A percentile compares a stretch with the other conserved stretches of the same genome.
Conservation (phyloP, 2,329 filamentous ascomycete species). For the Mycocentrospora acerina region DNA sequence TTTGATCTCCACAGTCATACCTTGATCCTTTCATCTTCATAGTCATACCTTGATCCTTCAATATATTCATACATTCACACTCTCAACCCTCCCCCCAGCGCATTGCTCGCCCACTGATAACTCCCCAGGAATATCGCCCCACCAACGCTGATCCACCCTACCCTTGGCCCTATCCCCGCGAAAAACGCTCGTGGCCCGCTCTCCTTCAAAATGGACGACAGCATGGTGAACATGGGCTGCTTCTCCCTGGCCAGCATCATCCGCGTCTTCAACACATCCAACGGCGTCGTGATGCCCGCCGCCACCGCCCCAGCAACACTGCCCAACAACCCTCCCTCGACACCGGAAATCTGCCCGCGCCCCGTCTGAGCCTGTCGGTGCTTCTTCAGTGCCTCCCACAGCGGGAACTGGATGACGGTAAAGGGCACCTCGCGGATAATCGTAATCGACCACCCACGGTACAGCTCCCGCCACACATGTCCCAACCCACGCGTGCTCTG, state of each 20-base stretch:
- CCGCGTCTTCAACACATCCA: conserved; percentile 95
- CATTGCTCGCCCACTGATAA: conserved; percentile 86
- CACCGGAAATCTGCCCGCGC: conserved; percentile 62
- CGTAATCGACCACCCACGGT: conserved; percentile 89
- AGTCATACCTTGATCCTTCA: neutral
- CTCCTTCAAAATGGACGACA: conserved; percentile 64
- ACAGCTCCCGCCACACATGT: conserved; percentile 78
- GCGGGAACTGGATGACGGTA: conserved; percentile 93
- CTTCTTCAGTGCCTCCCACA: conserved; percentile 91
- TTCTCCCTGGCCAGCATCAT: conserved; percentile 84
- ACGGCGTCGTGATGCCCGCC: conserved; percentile 83
- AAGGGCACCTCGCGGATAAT: conserved; percentile 96
- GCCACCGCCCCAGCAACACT: conserved; percentile 81
- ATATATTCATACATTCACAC: too few relatives aligned
- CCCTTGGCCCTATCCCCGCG: conserved; percentile 74
- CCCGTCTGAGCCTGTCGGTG: conserved; percentile 55
- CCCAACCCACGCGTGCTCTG: conserved; percentile 43
- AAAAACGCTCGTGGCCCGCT: conserved; percentile 71
- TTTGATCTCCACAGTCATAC: neutral
- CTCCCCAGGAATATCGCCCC: conserved; percentile 93
- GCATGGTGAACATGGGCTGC: conserved; percentile 60
- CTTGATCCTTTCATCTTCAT: neutral
- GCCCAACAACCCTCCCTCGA: conserved; percentile 83
- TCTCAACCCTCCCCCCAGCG: conserved; percentile 59
- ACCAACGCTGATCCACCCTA: conserved; percentile 93